Percentiles rank a stretch among this genome's conserved stretches.
Conservation (phyloP, 1,284 basidiomycete species). For the Puccinia sorghi region DNA sequence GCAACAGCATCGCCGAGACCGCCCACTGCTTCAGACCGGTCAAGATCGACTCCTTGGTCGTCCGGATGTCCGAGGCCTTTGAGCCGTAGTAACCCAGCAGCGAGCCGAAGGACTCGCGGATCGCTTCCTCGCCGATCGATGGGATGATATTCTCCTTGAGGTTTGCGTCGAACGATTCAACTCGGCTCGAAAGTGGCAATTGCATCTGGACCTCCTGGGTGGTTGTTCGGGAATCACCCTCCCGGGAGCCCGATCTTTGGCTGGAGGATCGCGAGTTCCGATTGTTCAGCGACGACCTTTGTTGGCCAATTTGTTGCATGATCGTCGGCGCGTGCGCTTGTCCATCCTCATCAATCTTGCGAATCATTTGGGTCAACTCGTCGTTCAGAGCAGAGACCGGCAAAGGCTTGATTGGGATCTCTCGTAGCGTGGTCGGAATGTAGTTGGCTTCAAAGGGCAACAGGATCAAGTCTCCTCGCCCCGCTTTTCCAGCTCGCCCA, state of each 20-base stretch:
- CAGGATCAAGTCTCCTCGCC: slow-evolving; percentile 83
- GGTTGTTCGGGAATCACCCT: background rate
- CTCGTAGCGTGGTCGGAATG: slow-evolving; percentile 67
- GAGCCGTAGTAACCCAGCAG: slow-evolving; percentile 75
- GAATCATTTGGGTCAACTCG: slow-evolving; percentile 64
- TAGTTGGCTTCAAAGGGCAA: slow-evolving; percentile 80
- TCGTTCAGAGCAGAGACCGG: slow-evolving; percentile 63
- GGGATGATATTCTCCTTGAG: slow-evolving; percentile 58
- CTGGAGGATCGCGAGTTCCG: slow-evolving; percentile 16
- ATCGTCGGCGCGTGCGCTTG: slow-evolving; percentile 45
- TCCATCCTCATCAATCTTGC: slow-evolving; percentile 64
- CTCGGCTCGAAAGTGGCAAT: slow-evolving; percentile 52
- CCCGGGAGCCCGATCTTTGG: background rate
- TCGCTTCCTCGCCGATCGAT: slow-evolving; percentile 64
- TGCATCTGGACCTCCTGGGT: slow-evolving; percentile 38
- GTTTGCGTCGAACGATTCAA: slow-evolving; percentile 60
- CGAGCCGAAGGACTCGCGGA: slow-evolving; percentile 70
- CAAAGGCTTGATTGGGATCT: slow-evolving; percentile 71
- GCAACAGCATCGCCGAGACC: slow-evolving; percentile 63
- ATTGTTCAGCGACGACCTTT: slow-evolving; percentile 6
- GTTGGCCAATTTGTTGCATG: slow-evolving; percentile 47
- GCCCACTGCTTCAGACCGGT: slow-evolving; percentile 71
- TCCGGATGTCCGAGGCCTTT: slow-evolving; percentile 64
- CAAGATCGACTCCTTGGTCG: slow-evolving; percentile 63
- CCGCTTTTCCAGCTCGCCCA: slow-evolving; percentile 71